phyloP scores from a whole-genome alignment of 495 filamentous ascomycete genomes.

The Glarea lozoyensis region DNA sequence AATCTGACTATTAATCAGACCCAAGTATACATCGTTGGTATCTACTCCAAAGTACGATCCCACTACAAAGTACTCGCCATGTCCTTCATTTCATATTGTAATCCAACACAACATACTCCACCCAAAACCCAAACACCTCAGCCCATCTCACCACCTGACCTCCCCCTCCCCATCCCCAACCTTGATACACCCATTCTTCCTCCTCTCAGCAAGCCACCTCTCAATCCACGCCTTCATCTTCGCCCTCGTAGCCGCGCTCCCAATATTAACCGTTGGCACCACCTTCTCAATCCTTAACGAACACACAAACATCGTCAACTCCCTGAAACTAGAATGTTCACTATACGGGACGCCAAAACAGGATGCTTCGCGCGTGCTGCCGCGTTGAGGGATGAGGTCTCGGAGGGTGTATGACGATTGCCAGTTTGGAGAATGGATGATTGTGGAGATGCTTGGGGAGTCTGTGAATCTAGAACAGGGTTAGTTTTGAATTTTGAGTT shows the following conservation, averaged over 20 bases:
- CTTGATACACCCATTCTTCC: constrained; percentile 64
- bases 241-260: constrained; percentile 49
- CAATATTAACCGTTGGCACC: constrained; percentile 90
- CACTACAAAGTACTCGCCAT: no score
- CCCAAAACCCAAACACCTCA: neutral
- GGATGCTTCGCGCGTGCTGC: constrained; percentile 62
- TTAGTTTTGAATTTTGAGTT: neutral
- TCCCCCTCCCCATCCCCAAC: constrained; percentile 28
- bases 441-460: constrained; percentile 53
- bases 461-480: constrained; percentile 37
- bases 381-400: constrained; percentile 70
- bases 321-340: constrained; percentile 89
- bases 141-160: constrained; percentile 19
- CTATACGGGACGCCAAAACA: constrained; percentile 92
- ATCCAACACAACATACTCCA: no score
- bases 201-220: constrained; percentile 76
- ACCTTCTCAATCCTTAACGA: constrained; percentile 77
- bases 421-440: constrained; percentile 71
- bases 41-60: no score
- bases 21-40: no score
- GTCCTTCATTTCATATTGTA: no score
- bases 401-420: constrained; percentile 50
- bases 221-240: constrained; percentile 91
- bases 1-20: no score
- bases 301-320: constrained; percentile 89